These are phyloP conservation scores for Cyathus striatus DNA, from an alignment of 768 basidiomycete species.

Conservation along the genomic window DNA sequence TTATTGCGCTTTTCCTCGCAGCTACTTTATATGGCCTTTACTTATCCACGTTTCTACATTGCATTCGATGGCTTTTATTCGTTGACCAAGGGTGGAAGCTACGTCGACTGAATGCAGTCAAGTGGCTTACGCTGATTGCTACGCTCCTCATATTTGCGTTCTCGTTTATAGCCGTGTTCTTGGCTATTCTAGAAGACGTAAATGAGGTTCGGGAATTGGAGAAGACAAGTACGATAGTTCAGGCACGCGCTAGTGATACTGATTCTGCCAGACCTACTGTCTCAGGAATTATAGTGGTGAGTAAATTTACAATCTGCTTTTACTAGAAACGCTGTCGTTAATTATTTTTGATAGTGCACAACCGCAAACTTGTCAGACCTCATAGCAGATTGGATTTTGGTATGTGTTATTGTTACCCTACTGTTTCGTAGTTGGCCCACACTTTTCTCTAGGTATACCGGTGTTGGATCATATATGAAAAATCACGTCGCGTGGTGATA, in stretches of 20 bases:
- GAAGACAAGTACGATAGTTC: neutral
- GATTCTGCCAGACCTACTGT: neutral
- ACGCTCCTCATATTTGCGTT: neutral
- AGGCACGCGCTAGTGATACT: neutral
- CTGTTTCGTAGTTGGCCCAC: neutral
- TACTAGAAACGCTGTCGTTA: neutral
- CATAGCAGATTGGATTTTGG: constrained; percentile 1
- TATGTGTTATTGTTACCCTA: neutral
- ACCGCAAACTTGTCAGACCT: constrained; percentile 1
- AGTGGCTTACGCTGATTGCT: constrained; percentile 1
- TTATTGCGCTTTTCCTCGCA: constrained; percentile 4
- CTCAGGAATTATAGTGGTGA: neutral
- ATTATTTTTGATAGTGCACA: neutral
- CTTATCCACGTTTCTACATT: constrained; percentile 1
- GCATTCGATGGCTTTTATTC: constrained; percentile 5
- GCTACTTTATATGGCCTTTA: constrained; percentile 4
- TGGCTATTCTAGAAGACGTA: neutral
- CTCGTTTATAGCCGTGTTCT: neutral
- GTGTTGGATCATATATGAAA: constrained; percentile 4
- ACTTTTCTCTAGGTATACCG: constrained; percentile 4
- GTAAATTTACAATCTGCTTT: neutral
- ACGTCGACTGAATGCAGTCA: neutral
- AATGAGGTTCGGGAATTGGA: too few relatives aligned
- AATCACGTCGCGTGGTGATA: neutral
- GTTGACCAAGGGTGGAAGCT: constrained; percentile 5